These are phyloP conservation scores for Entrophospora sp. DNA, from an alignment of 192 early-diverging fungal genomes.

Conservation along the genomic window DNA sequence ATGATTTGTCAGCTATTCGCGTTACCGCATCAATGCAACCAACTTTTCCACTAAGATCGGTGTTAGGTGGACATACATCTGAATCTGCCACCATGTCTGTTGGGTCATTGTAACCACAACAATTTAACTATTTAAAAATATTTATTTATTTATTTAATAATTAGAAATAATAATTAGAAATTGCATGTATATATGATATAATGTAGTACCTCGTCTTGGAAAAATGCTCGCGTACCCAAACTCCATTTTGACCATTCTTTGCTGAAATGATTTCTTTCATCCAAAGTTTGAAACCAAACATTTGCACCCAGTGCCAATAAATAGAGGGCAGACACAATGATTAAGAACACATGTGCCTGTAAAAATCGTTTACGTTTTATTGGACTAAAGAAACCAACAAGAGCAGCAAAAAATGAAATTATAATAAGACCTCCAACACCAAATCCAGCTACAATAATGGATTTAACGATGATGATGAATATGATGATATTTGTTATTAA, in stretches of 20 bases:
- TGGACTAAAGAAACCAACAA: neutral
- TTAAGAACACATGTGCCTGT: neutral
- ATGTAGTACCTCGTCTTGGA: constrained; percentile 28
- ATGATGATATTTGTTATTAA: neutral
- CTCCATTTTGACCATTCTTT: constrained; percentile 22
- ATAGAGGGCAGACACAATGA: constrained; percentile 12
- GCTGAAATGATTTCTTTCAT: constrained; percentile 24
- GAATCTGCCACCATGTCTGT: constrained; percentile 10
- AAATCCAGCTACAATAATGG: neutral
- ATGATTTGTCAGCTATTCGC: constrained; percentile 18
- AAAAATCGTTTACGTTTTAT: constrained; percentile 11
- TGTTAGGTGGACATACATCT: constrained; percentile 9
- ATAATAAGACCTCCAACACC: neutral
- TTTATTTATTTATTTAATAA: constrained; percentile 11
- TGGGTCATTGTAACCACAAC: constrained; percentile 25
- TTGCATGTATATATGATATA: neutral
- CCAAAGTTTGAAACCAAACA: constrained; percentile 36
- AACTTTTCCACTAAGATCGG: neutral
- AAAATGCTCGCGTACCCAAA: constrained; percentile 10
- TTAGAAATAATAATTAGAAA: constrained; percentile 2
- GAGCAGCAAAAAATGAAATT: neutral
- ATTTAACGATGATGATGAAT: neutral
- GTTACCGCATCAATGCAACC: constrained; percentile 27
- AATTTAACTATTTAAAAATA: constrained; percentile 21
- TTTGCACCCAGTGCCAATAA: constrained; percentile 26